Conservation (phyloP, 1,139 yeast species). For the Yamadazyma conglobata region DNA sequence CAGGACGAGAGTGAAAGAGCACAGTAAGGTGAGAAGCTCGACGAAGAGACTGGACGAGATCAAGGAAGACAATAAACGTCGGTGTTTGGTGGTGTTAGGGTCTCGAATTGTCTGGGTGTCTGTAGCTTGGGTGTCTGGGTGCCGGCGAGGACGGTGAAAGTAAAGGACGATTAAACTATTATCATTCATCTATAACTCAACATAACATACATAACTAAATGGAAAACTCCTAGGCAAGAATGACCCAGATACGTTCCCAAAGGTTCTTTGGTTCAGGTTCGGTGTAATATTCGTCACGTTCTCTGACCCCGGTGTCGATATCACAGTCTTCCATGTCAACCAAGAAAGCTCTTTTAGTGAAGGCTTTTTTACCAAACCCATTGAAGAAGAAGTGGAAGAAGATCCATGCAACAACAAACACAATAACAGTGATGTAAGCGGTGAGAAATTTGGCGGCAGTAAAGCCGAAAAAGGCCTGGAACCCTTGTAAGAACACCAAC, state of each 20-base stretch:
- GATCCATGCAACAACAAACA: conserved; percentile 51
- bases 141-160: too few relatives aligned
- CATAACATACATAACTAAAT: conserved; percentile 1
- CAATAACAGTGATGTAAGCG: conserved; percentile 60
- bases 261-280: conserved; percentile 48
- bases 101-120: too few relatives aligned
- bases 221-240: conserved; percentile 8
- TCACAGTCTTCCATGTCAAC: conserved; percentile 54
- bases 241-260: conserved; percentile 55
- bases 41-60: too few relatives aligned
- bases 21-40: too few relatives aligned
- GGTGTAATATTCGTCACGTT: conserved; percentile 50
- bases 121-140: too few relatives aligned
- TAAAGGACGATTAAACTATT: too few relatives aligned
- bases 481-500: conserved; percentile 69
- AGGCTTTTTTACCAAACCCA: conserved; percentile 33
- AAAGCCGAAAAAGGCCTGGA: conserved; percentile 54
- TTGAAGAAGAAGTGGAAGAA: conserved; percentile 50
- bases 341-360: conserved; percentile 31
- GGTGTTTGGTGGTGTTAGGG: too few relatives aligned
- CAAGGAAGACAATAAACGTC: too few relatives aligned
- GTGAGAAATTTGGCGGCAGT: conserved; percentile 57
- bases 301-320: conserved; percentile 59
- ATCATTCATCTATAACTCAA: too few relatives aligned
- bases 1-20: too few relatives aligned